phyloP scores from a whole-genome alignment of 352 stramenopile genomes.

The Phytophthora ohioensis region DNA sequence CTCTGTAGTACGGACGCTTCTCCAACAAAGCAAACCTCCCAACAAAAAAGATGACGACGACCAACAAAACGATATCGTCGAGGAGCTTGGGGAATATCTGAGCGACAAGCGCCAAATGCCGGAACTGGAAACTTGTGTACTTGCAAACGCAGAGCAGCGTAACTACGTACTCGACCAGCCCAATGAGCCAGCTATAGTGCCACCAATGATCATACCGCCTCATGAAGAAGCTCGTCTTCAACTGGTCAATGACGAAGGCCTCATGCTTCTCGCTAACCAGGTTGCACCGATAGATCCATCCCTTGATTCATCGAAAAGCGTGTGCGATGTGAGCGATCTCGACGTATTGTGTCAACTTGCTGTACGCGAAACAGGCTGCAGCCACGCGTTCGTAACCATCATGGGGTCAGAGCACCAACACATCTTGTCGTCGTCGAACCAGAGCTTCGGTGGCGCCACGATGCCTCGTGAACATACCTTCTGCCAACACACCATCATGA shows the following conservation, averaged over 20 bases:
- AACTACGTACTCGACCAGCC: conserved; percentile 36
- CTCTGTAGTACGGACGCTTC: conserved; percentile 41
- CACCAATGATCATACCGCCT: conserved; percentile 33
- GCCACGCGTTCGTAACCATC: conserved; percentile 28
- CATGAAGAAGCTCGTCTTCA: conserved; percentile 50
- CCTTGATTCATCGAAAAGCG: conserved; percentile 2
- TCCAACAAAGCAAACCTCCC: conserved; percentile 18
- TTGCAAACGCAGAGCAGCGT: conserved; percentile 37
- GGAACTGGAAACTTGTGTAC: conserved; percentile 23
- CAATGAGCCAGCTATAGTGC: conserved; percentile 23
- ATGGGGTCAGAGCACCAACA: conserved; percentile 27
- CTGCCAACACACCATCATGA: conserved; percentile 39
- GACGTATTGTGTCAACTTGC: conserved; percentile 31
- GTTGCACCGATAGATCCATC: conserved; percentile 15
- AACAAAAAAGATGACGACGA: conserved; percentile 25
- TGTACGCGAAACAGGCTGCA: conserved; percentile 22
- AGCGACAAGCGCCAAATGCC: conserved; percentile 19
- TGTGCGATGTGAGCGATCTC: conserved; percentile 13
- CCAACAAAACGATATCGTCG: conserved; percentile 19
- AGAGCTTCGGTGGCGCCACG: conserved; percentile 8
- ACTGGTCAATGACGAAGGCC: conserved; percentile 12
- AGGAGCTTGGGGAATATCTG: conserved; percentile 23
- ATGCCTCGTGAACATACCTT: conserved; percentile 31
- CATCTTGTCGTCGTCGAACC: conserved; percentile 28
- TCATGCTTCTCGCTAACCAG: conserved; percentile 18